These are phyloP conservation scores for Naganishia onofrii DNA, from an alignment of 768 basidiomycete species.

Conservation along the genomic window DNA sequence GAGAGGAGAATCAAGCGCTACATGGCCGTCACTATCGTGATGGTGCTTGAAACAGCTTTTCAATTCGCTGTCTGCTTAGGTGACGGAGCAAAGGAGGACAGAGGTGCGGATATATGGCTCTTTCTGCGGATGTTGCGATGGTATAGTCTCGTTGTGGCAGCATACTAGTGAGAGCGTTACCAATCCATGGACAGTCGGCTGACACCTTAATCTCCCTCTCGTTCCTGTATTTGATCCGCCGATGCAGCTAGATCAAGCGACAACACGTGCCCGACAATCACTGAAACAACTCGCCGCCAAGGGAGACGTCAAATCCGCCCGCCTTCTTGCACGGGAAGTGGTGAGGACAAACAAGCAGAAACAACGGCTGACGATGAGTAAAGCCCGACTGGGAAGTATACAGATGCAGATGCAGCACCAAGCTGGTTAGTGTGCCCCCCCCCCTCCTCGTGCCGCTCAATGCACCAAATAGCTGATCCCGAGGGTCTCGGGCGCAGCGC, in stretches of 20 bases:
- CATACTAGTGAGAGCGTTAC: no score
- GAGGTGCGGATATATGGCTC: no score
- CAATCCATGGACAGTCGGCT: no score
- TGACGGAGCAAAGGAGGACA: no score
- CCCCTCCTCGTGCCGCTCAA: no score
- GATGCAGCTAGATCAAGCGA: conserved; percentile 72
- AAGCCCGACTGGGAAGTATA: conserved; percentile 88
- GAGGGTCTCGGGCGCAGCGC: conserved; percentile 59
- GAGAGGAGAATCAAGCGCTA: no score
- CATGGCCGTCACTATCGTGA: no score
- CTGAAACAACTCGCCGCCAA: conserved; percentile 87
- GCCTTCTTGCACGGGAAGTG: conserved; percentile 89
- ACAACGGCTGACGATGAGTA: conserved; percentile 83
- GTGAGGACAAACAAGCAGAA: conserved; percentile 93
- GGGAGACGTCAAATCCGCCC: conserved; percentile 87
- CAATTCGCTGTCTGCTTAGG: no score
- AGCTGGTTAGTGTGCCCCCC: conserved; percentile 80
- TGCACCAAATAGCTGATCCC: no score
- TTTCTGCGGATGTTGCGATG: no score
- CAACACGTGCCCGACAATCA: conserved; percentile 70
- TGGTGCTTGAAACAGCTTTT: no score
- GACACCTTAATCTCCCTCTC: neutral
- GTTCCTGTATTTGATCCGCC: neutral
- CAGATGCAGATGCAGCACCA: conserved; percentile 85
- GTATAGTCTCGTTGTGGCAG: no score